Conservation (phyloP, 2,329 filamentous ascomycete genomes). For the Moelleriella libera region DNA sequence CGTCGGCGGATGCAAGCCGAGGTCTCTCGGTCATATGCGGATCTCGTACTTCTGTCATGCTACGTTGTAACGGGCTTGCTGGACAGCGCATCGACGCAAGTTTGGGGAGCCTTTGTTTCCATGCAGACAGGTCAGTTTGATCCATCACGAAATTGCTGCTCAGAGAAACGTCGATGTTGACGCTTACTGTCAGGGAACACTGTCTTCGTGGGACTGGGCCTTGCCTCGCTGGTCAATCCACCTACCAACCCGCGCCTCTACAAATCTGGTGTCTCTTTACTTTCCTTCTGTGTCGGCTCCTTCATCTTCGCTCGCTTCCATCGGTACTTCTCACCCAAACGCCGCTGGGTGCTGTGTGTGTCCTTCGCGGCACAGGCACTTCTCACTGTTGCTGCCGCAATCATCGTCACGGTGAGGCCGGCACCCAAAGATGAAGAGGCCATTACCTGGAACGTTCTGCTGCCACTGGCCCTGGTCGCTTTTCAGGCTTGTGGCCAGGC, state of each 20-base stretch:
- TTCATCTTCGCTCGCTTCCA: slow-evolving; percentile 59
- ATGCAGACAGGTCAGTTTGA: slow-evolving; percentile 59
- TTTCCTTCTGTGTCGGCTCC: slow-evolving; percentile 57
- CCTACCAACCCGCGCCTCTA: slow-evolving; percentile 15
- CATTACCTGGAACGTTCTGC: slow-evolving; percentile 43
- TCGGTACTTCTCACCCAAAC: slow-evolving; percentile 42
- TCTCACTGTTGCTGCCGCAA: slow-evolving; percentile 36
- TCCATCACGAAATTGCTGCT: no score
- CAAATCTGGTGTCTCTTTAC: slow-evolving; percentile 57
- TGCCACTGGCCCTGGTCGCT: slow-evolving; percentile 55
- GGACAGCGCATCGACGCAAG: slow-evolving; percentile 62
- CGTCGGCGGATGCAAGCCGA: slow-evolving; percentile 25
- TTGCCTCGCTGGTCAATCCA: slow-evolving; percentile 36
- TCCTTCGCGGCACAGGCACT: slow-evolving; percentile 40
- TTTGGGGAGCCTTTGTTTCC: slow-evolving; percentile 68
- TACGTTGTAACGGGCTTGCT: slow-evolving; percentile 67
- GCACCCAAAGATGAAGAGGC: slow-evolving; percentile 24
- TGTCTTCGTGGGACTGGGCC: slow-evolving; percentile 62
- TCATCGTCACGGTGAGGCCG: slow-evolving; percentile 33
- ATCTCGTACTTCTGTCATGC: slow-evolving; percentile 55
- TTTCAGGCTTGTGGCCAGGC: slow-evolving; percentile 71
- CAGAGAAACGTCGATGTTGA: neutral
- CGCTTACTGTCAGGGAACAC: slow-evolving; percentile 44
- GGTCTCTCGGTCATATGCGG: slow-evolving; percentile 47
- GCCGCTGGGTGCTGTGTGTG: slow-evolving; percentile 48